Base-by-base conservation (phyloP, 148 eudicot genomes). In the Suaeda aralocaspica region DNA sequence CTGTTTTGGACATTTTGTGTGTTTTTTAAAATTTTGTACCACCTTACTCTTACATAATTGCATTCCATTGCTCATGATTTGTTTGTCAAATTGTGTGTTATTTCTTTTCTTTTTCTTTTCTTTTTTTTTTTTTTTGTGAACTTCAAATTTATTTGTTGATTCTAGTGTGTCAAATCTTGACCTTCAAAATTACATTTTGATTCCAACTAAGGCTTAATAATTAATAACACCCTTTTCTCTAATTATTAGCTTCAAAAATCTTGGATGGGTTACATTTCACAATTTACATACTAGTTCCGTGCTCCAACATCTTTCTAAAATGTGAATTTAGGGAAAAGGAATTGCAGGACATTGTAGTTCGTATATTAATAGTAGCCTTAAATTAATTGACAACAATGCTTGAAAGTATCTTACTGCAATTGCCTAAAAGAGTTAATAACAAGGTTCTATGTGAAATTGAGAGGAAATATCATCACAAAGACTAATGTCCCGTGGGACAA, bases 1-100 rank as follows among this genome's bases (percentile, higher is more conserved):
- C 75, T 63, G 70, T 72, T 70, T 65, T 41, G 42, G 28, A 22
- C 53, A 57, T 67, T 71, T 28, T 72, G 44, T 56, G 64, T 64
- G 36, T 66, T 16, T 53, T 63, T 36, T 36, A 4, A 8, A 67
- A 28, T 61, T 34, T 52, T 26, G 36, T 66, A 41, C 57, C 46
- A 59, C 68, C 61, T 53, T 39, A 34, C 50, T 71, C 49, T 42
- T 24, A 24, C 65, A 34, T 22, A 67, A 68, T 51, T 42, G 21
- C 60, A 26, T 45, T 39, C 46, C 25, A 41, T 31, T 49, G 49
- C 28, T 28, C 41, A 9, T n/a, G 46, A 15, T 53, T 64, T 65
- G 9, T n/a, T 36, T 61, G 58, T 30, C 2, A 6, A 42, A 26
- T 12, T 18, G 29, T 44, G 9, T 39, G 56, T 21, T 65, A 30